These are phyloP conservation scores for Trichosporon sp. DNA, from an alignment of 1,284 basidiomycete species.

Conservation along the genomic window DNA sequence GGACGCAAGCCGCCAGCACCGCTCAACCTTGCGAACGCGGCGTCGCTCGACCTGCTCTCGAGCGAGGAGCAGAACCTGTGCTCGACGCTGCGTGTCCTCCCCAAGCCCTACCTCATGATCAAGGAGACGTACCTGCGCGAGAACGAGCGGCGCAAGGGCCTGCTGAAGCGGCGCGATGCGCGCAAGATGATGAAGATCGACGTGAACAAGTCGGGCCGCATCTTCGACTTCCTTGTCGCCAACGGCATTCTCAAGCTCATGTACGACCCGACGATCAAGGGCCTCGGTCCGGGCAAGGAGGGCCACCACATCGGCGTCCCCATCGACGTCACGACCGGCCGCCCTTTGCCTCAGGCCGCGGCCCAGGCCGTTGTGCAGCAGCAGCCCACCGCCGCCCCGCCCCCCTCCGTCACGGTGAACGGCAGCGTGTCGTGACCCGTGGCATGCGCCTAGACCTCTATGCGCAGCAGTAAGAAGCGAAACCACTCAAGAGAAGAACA, in stretches of 20 bases:
- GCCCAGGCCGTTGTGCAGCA: slow-evolving; percentile 2
- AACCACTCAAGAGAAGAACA: background rate
- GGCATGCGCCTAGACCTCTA: background rate
- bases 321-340: slow-evolving; percentile 30
- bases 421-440: slow-evolving; percentile 6
- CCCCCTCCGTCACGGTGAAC: slow-evolving; percentile 2
- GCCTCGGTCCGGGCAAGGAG: slow-evolving; percentile 40
- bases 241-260: slow-evolving; percentile 50
- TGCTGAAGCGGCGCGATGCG: slow-evolving; percentile 79
- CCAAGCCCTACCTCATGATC: slow-evolving; percentile 87
- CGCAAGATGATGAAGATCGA: slow-evolving; percentile 84
- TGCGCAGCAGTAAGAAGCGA: background rate
- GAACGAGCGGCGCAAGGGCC: slow-evolving; percentile 83
- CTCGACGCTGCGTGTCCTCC: slow-evolving; percentile 80
- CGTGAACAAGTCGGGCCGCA: slow-evolving; percentile 83
- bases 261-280: slow-evolving; percentile 47
- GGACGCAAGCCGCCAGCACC: slow-evolving; percentile 59
- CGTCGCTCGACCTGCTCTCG: slow-evolving; percentile 81
- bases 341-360: slow-evolving; percentile 19
- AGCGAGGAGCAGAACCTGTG: slow-evolving; percentile 85
- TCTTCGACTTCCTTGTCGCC: slow-evolving; percentile 78
- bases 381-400: background rate
- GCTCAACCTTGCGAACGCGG: slow-evolving; percentile 82
- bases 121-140: slow-evolving; percentile 90
- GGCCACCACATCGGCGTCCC: slow-evolving; percentile 34